phyloP scores from a whole-genome alignment of 2,329 filamentous ascomycete genomes.

The Sporothrix pallida region DNA sequence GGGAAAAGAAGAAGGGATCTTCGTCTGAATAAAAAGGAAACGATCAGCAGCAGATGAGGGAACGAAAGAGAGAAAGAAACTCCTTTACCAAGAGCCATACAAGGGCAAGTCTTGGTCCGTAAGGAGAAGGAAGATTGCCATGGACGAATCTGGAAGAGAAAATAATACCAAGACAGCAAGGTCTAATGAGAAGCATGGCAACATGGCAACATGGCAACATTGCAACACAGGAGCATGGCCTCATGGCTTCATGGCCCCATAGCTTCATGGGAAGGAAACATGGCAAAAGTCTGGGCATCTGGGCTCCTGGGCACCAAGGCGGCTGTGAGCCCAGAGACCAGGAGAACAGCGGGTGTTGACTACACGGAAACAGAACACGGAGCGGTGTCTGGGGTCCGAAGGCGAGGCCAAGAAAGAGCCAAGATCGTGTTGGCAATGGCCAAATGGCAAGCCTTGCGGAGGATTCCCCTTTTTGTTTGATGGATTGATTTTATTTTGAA shows the following conservation, averaged over 20 bases:
- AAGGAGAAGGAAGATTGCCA: slow-evolving; percentile 2
- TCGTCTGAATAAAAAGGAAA: slow-evolving; percentile 28
- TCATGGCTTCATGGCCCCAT: background rate
- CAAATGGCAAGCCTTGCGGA: background rate
- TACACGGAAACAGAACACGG: background rate
- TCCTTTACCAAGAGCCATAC: too few species aligned
- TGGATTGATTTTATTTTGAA: background rate
- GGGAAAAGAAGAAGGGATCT: slow-evolving; percentile 7
- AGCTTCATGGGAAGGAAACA: slow-evolving; percentile 5
- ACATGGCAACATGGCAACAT: background rate
- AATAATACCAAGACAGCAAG: background rate
- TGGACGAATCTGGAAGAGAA: background rate
- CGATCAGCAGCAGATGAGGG: background rate
- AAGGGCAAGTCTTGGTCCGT: background rate
- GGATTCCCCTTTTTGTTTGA: background rate
- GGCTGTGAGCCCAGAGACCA: background rate
- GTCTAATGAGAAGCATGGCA: background rate
- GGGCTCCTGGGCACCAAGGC: background rate
- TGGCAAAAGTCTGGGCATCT: slow-evolving; percentile 5
- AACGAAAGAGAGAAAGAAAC: background rate
- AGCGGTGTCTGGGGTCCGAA: background rate
- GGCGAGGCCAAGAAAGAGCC: background rate
- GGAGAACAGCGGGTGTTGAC: background rate
- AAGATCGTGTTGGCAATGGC: background rate
- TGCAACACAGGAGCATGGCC: background rate